Base-by-base conservation (phyloP, 306 rosid genomes). In the Fagus crenata region DNA sequence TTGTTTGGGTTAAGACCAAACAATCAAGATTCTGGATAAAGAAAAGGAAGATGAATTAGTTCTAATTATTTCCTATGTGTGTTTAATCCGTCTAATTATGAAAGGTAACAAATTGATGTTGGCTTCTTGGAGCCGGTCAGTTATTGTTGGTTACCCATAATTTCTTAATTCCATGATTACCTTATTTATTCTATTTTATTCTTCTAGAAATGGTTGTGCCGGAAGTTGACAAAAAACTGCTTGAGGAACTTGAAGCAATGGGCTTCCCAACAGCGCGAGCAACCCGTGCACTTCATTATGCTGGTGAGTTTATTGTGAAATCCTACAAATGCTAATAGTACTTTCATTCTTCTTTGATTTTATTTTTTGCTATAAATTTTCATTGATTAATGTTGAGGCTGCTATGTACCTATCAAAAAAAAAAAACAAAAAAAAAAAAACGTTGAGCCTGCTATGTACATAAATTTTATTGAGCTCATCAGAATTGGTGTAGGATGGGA, bases 221-320 rank as follows among this genome's bases (percentile, higher is more conserved):
- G 0, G 96, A 90, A 80, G 99, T 95, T 80, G 90, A 95, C 87
- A 92, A 88, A 76, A 88, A 85, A 74, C 72, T 95, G 67, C 92
- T 92, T 1, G 96, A 82, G 88, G 97, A 95, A 75, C 97, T 95
- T 71, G 97, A 89, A 85, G 87, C 86, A 31, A 95, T 95, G 99
- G 99, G 97, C 1, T 95, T 95, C 76, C 75, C 96, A 37, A 79
- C 87, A 4, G 89, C 92, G 4, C 88, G 90, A 56, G 99, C 97
- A 68, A 92, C 90, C 17, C 85, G 93, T 49, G 97, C 97, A 1
- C 97, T 95, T 85, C 97, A 90, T 78, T 92, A 77, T 82, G 86
- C 93, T 80, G 92, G 97, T 92, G 67, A 81, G 83, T 49, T 76
- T 56, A 36, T 32, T 70, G 32, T 37, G 39, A 32, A 8, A 28